Conservation (phyloP, 2,329 filamentous ascomycete genomes). For the Cordyceps javanica region DNA sequence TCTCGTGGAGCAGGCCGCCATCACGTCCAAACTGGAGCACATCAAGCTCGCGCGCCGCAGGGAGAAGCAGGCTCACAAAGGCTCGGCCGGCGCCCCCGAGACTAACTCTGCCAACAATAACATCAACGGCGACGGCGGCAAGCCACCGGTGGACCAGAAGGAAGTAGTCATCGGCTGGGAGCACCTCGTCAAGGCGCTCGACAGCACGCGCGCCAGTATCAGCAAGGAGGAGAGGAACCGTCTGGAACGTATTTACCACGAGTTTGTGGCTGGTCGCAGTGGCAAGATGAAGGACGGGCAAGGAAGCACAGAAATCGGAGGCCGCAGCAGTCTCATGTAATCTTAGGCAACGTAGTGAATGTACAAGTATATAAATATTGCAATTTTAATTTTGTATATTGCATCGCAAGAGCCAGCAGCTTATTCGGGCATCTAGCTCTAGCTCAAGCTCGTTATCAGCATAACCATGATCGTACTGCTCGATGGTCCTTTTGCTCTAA, state of each 20-base stretch:
- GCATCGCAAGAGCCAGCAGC: neutral
- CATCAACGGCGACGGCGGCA: conserved; percentile 24
- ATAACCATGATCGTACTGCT: too few species aligned
- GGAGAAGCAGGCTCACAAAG: conserved; percentile 29
- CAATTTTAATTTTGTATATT: neutral
- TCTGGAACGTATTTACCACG: conserved; percentile 75
- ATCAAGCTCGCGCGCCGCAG: conserved; percentile 64
- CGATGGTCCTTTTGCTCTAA: too few species aligned
- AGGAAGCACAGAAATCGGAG: conserved; percentile 85
- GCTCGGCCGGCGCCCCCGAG: conserved; percentile 8
- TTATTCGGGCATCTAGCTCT: neutral
- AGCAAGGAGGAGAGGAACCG: conserved; percentile 68
- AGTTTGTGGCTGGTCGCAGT: conserved; percentile 88
- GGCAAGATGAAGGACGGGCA: conserved; percentile 95
- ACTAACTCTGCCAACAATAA: neutral
- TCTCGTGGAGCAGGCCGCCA: conserved; percentile 70
- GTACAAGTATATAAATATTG: neutral
- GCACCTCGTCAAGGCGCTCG: conserved; percentile 73
- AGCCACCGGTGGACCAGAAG: conserved; percentile 33
- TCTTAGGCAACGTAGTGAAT: neutral
- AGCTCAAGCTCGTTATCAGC: neutral
- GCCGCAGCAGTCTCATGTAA: conserved; percentile 88
- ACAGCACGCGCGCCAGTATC: conserved; percentile 75
- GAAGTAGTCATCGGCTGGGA: conserved; percentile 81
- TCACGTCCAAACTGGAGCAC: conserved; percentile 74